Base-by-base conservation (phyloP, 164 flowering plant genomes). In the Chloranthus sessilifolius region DNA sequence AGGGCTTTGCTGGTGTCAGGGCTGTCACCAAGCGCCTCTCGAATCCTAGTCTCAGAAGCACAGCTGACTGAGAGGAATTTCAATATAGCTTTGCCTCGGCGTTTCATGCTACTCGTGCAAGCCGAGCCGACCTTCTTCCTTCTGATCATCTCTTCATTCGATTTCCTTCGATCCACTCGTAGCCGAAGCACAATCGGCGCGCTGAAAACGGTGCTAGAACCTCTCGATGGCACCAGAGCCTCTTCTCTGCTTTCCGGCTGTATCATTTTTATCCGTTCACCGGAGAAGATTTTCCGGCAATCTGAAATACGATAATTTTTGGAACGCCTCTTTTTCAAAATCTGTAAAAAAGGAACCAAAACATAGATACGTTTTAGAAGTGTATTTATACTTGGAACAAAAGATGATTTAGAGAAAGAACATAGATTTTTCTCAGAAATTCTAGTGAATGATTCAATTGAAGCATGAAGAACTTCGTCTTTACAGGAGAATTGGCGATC, bases 1-100 rank as follows among this genome's bases (percentile, higher is more conserved):
- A 89, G 82, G 15, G 97, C 90, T 61, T 89, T 89, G 76, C 95
- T 83, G 40, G 97, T 89, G 65, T 82, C 89, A 35, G 95, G 92
- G 58, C 81, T 83, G 59, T 86, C 85, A 22, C 91, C 91, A 27
- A 86, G 79, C 45, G 63, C 47, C 29, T 64, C 62, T 4, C 95
- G 87, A 17, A 89, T 89, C 62, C 44, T 60, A 23, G 68, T 53
- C 59, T 89, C 97, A 43, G 95, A 73, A 47, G 74, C 56, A 52
- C 74, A 47, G 7, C 78, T 77, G 19, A 52, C 50, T 20, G 85
- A 66, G 21, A 89, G 68, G 22, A 81, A 25, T 60, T 52, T 70
- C 66, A 78, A 9, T 19, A 89, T 89, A 56, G 76, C 81, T 34
- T 77, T 80, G 26, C 86, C 87, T 60, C 80, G 69, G 36, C 76